These are phyloP conservation scores for Penicillium fuscoglaucum DNA, from an alignment of 2,329 filamentous ascomycete species.

Conservation along the genomic window DNA sequence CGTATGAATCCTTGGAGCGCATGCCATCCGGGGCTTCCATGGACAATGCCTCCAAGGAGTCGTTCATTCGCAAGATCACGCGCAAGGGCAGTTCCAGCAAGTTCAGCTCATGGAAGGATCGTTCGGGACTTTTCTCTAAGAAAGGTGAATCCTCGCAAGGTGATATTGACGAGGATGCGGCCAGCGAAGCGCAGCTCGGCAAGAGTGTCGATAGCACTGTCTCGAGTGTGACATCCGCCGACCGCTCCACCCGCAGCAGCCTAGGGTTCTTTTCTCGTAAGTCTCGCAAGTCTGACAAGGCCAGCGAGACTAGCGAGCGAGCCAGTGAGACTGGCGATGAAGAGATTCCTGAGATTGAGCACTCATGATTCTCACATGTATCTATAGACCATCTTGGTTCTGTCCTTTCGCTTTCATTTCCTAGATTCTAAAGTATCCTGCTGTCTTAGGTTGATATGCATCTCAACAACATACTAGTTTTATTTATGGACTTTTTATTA, in stretches of 20 bases:
- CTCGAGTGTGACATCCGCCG: conserved; percentile 44
- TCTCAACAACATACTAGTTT: conserved; percentile 7
- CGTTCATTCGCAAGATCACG: conserved; percentile 54
- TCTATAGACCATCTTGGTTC: conserved; percentile 3
- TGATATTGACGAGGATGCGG: conserved; percentile 48
- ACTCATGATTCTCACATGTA: conserved; percentile 12
- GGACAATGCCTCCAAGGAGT: conserved; percentile 48
- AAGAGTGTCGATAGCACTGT: conserved; percentile 46
- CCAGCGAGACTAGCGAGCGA: conserved; percentile 46
- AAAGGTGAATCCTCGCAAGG: conserved; percentile 46
- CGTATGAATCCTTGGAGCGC: conserved; percentile 50
- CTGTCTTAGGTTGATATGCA: conserved; percentile 14
- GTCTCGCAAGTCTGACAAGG: conserved; percentile 46
- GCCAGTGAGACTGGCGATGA: conserved; percentile 48
- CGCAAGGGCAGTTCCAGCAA: conserved; percentile 53
- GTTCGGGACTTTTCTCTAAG: conserved; percentile 49
- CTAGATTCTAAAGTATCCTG: conserved; percentile 13
- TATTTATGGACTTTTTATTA: neutral
- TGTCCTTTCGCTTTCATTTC: conserved; percentile 16
- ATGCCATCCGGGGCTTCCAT: conserved; percentile 45
- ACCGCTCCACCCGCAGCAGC: conserved; percentile 46
- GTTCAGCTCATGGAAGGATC: conserved; percentile 55
- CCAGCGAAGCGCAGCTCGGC: conserved; percentile 42
- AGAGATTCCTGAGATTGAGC: conserved; percentile 35
- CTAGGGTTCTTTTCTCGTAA: conserved; percentile 52